These are phyloP conservation scores for Aspergillus saccharolyticus DNA, from an alignment of 495 filamentous ascomycete genomes.

Conservation along the genomic window DNA sequence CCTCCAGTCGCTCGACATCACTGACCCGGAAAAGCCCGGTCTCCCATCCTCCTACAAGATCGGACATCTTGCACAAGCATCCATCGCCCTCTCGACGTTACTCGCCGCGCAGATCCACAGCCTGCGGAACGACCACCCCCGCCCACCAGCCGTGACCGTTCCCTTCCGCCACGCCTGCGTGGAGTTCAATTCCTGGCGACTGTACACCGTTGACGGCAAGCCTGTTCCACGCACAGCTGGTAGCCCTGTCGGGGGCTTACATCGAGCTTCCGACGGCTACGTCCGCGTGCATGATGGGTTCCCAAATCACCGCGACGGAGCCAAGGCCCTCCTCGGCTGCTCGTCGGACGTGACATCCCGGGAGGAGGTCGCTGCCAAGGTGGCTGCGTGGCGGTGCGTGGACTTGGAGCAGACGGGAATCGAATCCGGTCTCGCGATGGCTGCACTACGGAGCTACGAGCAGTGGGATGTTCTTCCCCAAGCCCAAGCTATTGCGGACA, in stretches of 20 bases:
- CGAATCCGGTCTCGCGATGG: slow-evolving; percentile 30
- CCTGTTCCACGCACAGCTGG: slow-evolving; percentile 21
- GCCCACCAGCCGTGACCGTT: slow-evolving; percentile 27
- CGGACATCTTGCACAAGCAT: slow-evolving; percentile 38
- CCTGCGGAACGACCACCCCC: slow-evolving; percentile 10
- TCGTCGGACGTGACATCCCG: slow-evolving; percentile 17
- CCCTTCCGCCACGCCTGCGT: slow-evolving; percentile 32
- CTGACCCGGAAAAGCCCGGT: slow-evolving; percentile 12
- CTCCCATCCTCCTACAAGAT: slow-evolving; percentile 43
- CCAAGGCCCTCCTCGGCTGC: slow-evolving; percentile 32
- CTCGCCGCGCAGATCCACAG: slow-evolving; percentile 34
- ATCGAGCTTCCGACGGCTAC: slow-evolving; percentile 40
- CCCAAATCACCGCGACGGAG: slow-evolving; percentile 33
- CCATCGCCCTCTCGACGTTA: slow-evolving; percentile 39
- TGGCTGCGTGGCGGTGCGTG: slow-evolving; percentile 26
- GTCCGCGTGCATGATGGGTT: slow-evolving; percentile 43
- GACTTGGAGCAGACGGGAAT: slow-evolving; percentile 35
- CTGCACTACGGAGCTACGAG: slow-evolving; percentile 30
- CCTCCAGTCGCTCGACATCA: slow-evolving; percentile 10
- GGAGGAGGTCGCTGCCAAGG: slow-evolving; percentile 27
- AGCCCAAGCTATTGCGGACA: slow-evolving; percentile 28
- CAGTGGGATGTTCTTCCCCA: slow-evolving; percentile 42
- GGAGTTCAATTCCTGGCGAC: slow-evolving; percentile 42
- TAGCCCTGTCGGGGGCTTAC: slow-evolving; percentile 39
- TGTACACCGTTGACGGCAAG: slow-evolving; percentile 31